Base-by-base conservation (phyloP, 2,329 filamentous ascomycete genomes). In the Paracoccidioides brasiliensis region DNA sequence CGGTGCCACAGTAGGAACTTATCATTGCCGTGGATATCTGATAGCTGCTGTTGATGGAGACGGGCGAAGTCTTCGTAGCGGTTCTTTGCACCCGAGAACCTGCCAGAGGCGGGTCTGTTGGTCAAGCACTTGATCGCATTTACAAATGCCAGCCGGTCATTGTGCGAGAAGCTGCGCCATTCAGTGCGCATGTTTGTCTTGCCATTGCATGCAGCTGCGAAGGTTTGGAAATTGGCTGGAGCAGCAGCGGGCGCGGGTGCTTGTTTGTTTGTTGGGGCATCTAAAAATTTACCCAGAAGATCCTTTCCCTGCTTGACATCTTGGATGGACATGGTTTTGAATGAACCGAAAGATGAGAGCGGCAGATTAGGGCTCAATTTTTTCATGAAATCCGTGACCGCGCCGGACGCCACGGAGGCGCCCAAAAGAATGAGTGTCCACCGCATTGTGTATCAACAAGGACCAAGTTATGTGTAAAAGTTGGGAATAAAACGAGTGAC, bases 281-380 rank as follows among this genome's bases (percentile, higher is more conserved):
- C 22, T 32, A 42, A 32, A 8, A 55, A 2, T 37, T 50, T 50
- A 3, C 40, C 44, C 10, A n/a, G 30, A 7, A 55, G 45, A 50
- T 55, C 53, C 28, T 55, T 55, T 2, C 42, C 42, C 46, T 65
- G 63, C 35, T 58, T 71, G n/a, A 65, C 68, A 22, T 72, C 69
- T 38, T 71, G 68, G 7, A 60, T 58, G 32, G 63, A 67, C 46
- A 69, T 66, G 5, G 71, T 72, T 43, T 62, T 59, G 42, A 63
- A 69, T 32, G 57, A 70, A 50, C 63, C 66, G 38, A 66, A 71
- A 38, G 60, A 70, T 41, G 57, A 70, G 54, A 59, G 28, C 9
- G 53, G 44, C 4, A 55, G 33, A 28, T 50, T 55, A 15, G 53
- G 53, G 42, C 41, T 40, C 15, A 50, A 33, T 9, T 50, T 10